These are phyloP conservation scores for Calonectria honghensis DNA, from an alignment of 2,329 filamentous ascomycete genomes.

Conservation along the genomic window DNA sequence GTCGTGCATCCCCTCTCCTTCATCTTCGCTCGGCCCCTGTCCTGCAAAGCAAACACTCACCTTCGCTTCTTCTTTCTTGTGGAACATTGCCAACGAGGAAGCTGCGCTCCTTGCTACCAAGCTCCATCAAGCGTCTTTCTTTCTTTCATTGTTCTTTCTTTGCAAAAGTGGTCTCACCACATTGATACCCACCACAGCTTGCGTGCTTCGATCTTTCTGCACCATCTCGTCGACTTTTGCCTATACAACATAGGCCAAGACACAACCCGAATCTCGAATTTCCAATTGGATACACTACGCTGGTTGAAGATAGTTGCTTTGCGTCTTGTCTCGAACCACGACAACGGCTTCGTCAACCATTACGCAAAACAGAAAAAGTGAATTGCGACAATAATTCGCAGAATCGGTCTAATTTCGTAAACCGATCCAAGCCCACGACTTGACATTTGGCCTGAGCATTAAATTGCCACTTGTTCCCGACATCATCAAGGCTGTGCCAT, in stretches of 20 bases:
- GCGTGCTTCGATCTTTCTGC: constrained; percentile 12
- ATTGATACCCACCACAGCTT: constrained; percentile 29
- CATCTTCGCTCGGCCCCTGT: constrained; percentile 25
- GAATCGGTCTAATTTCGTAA: constrained; percentile 32
- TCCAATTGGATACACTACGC: constrained; percentile 1
- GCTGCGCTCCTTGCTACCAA: constrained; percentile 53
- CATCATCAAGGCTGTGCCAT: constrained; percentile 41
- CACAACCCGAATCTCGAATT: neutral
- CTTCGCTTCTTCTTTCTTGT: constrained; percentile 50
- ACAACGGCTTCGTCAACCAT: neutral
- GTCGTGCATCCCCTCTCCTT: constrained; percentile 44
- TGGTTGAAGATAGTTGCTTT: neutral
- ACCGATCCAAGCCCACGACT: constrained; percentile 26
- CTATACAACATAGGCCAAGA: neutral
- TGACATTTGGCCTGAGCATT: constrained; percentile 2
- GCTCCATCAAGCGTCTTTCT: constrained; percentile 35
- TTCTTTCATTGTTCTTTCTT: constrained; percentile 31
- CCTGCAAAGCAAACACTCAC: constrained; percentile 46
- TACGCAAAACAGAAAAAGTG: neutral
- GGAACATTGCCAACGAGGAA: constrained; percentile 47
- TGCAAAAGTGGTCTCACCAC: constrained; percentile 20
- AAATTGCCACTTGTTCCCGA: constrained; percentile 34
- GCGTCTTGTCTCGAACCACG: neutral
- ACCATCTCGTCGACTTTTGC: constrained; percentile 9
- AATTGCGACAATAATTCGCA: neutral